Evolutionary conservation across 2,329 filamentous ascomycete species (phyloP).

Genomic region (Podosphaera fusca): DNA sequence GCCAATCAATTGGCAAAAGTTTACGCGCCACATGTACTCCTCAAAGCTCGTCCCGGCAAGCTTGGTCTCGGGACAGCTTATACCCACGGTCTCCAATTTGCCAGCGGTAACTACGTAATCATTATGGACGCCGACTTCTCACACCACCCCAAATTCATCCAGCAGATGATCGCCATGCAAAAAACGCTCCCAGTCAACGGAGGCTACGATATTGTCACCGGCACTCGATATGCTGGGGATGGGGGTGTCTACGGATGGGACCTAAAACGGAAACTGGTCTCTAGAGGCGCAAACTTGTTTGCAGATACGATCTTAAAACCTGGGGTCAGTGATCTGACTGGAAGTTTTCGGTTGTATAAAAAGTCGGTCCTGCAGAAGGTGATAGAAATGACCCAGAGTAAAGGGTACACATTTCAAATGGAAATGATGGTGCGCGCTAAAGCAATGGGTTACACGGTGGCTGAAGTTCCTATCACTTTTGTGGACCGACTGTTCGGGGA

Average conservation of each 20-base stretch:
- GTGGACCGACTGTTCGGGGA: slow-evolving; percentile 91
- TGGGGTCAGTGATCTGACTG: slow-evolving; percentile 86
- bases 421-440: slow-evolving; percentile 97
- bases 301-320: slow-evolving; percentile 84
- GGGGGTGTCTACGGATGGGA: slow-evolving; percentile 95
- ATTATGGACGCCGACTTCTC: slow-evolving; percentile 99
- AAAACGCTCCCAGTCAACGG: slow-evolving; percentile 25
- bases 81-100: slow-evolving; percentile 40
- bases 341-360: slow-evolving; percentile 89
- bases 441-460: slow-evolving; percentile 81
- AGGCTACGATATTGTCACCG: slow-evolving; percentile 90
- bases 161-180: slow-evolving; percentile 73
- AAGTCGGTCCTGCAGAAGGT: slow-evolving; percentile 71
- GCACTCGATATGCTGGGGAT: slow-evolving; percentile 75
- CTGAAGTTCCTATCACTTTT: slow-evolving; percentile 89
- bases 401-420: slow-evolving; percentile 99
- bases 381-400: slow-evolving; percentile 75
- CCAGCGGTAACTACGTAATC: slow-evolving; percentile 82
- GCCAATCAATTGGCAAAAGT: slow-evolving; percentile 74
- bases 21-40: slow-evolving; percentile 57
- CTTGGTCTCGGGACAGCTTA: slow-evolving; percentile 15
- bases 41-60: slow-evolving; percentile 70
- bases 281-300: slow-evolving; percentile 76
- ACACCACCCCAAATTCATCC: slow-evolving; percentile 98
- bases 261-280: slow-evolving; percentile 68